phyloP scores from a whole-genome alignment of 2,329 filamentous ascomycete genomes.

The Hymenoscyphus salicellus region DNA sequence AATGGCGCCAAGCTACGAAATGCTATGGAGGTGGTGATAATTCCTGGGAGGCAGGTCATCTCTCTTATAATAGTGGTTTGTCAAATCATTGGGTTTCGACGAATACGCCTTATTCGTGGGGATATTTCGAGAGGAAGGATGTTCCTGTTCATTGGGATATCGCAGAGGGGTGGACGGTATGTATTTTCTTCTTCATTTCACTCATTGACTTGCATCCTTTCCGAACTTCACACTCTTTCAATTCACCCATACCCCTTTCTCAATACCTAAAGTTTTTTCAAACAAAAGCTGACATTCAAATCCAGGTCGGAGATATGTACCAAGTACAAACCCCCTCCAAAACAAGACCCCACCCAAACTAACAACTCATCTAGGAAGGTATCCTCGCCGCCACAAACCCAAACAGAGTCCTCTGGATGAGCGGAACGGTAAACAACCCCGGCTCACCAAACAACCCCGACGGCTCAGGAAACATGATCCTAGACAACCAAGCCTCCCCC shows the following conservation, averaged over 20 bases:
- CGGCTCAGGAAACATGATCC: conserved; percentile 22
- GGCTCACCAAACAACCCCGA: conserved; percentile 33
- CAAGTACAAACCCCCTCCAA: background rate
- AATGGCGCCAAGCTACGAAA: conserved; percentile 49
- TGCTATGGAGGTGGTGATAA: conserved; percentile 52
- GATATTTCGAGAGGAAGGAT: conserved; percentile 49
- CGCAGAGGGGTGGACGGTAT: conserved; percentile 51
- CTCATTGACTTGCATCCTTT: background rate
- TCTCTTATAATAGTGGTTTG: conserved; percentile 47
- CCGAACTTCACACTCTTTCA: background rate
- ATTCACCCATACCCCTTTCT: background rate
- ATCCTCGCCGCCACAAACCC: conserved; percentile 52
- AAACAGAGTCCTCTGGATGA: conserved; percentile 51
- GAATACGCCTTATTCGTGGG: conserved; percentile 53
- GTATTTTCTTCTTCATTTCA: background rate
- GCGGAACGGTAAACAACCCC: conserved; percentile 50
- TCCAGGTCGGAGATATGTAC: conserved; percentile 48
- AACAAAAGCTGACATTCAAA: background rate
- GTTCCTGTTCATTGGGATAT: conserved; percentile 54
- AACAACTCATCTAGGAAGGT: conserved; percentile 38
- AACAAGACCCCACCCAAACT: background rate
- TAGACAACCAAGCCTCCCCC: conserved; percentile 42
- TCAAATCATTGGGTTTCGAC: conserved; percentile 54
- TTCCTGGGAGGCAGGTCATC: conserved; percentile 51
- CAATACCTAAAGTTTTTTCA: background rate